Evolutionary conservation across 2,329 filamentous ascomycete species (phyloP).

Genomic region (Chalara sp.): DNA sequence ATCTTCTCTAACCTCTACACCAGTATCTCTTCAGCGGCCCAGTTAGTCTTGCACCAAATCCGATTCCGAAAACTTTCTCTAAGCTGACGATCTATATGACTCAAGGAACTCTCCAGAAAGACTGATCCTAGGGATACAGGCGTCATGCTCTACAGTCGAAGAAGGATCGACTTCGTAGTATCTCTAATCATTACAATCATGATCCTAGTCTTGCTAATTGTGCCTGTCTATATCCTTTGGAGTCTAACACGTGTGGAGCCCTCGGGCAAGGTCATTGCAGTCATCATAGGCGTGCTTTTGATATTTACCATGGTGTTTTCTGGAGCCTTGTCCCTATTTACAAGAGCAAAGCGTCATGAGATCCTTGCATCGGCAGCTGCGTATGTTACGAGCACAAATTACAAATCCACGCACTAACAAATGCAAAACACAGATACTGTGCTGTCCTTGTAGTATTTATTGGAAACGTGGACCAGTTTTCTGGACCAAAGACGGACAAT

Average conservation of each 20-base stretch:
- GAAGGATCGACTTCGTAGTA: no score
- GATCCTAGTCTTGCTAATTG: slow-evolving; percentile 9
- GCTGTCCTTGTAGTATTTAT: slow-evolving; percentile 18
- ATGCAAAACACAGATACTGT: slow-evolving; percentile 12
- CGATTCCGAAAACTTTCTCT: background rate
- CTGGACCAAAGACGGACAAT: background rate
- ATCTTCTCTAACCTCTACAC: background rate
- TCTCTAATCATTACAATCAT: slow-evolving; percentile 3
- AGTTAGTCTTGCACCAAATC: slow-evolving; percentile 1
- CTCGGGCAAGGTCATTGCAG: slow-evolving; percentile 3
- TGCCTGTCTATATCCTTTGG: slow-evolving; percentile 15
- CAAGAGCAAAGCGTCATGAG: slow-evolving; percentile 19
- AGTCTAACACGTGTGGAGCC: slow-evolving; percentile 1
- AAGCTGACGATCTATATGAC: background rate
- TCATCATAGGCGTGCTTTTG: slow-evolving; percentile 14
- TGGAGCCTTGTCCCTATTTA: slow-evolving; percentile 14
- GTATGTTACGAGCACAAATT: slow-evolving; percentile 11
- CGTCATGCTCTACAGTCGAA: no score
- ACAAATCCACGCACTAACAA: background rate
- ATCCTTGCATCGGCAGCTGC: slow-evolving; percentile 21
- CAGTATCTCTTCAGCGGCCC: slow-evolving; percentile 11
- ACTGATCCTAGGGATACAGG: no score
- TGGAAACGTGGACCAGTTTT: slow-evolving; percentile 4
- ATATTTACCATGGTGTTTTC: slow-evolving; percentile 18
- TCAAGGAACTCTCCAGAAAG: no score